Evolutionary conservation across 306 rosid genomes (phyloP).

Genomic region (Canavalia ensiformis): DNA sequence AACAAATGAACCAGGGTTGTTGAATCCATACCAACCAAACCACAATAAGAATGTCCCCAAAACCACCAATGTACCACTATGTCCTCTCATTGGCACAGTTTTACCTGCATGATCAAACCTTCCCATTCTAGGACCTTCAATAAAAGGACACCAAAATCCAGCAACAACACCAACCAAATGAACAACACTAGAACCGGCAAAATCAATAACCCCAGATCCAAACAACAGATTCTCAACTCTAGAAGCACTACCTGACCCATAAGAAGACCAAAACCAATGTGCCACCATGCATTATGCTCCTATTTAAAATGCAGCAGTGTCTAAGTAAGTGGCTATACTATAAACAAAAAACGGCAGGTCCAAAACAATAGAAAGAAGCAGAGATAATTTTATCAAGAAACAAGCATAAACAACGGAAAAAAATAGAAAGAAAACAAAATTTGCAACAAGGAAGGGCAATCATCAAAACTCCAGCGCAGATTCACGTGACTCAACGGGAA

Average conservation of each 20-base stretch:
- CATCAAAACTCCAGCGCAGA: too few species aligned
- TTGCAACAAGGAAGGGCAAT: too few species aligned
- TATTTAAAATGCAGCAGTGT: too few species aligned
- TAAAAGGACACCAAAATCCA: slow-evolving; percentile 70
- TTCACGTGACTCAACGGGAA: too few species aligned
- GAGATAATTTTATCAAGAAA: too few species aligned
- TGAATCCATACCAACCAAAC: slow-evolving; percentile 84
- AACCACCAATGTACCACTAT: slow-evolving; percentile 62
- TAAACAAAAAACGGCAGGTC: too few species aligned
- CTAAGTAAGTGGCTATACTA: too few species aligned
- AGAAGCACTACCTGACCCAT: slow-evolving; percentile 67
- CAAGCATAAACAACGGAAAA: too few species aligned
- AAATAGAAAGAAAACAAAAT: too few species aligned
- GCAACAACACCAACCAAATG: slow-evolving; percentile 75
- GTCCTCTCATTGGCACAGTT: slow-evolving; percentile 61
- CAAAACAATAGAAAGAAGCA: too few species aligned
- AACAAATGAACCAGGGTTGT: slow-evolving; percentile 64
- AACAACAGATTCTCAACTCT: slow-evolving; percentile 51
- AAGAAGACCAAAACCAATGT: slow-evolving; percentile 74
- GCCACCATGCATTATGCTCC: slow-evolving; percentile 38
- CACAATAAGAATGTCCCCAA: slow-evolving; percentile 66
- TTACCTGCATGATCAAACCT: slow-evolving; percentile 62
- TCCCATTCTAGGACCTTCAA: slow-evolving; percentile 69
- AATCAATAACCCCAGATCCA: slow-evolving; percentile 71
- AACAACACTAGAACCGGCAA: slow-evolving; percentile 73